A percentile compares a stretch with the other conserved stretches of the same genome.
phyloP scores from a whole-genome alignment of 495 filamentous ascomycete species.

The Podospora sp. region DNA sequence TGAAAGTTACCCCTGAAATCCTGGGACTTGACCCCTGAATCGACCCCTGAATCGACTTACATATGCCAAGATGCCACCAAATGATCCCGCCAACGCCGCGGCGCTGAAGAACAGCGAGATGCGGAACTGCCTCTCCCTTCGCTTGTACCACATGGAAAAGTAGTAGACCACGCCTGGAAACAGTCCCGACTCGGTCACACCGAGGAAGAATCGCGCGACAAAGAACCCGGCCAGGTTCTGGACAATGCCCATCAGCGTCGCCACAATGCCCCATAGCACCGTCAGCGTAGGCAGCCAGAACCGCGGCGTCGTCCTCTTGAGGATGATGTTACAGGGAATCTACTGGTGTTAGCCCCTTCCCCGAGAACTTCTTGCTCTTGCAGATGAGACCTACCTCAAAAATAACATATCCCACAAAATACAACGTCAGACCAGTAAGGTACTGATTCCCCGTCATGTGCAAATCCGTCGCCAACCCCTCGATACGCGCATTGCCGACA shows the following conservation, averaged over 20 bases:
- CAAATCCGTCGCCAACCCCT: conserved; percentile 66
- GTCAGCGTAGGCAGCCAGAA: conserved; percentile 56
- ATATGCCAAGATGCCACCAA: conserved; percentile 75
- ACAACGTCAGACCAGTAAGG: conserved; percentile 69
- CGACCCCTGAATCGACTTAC: conserved; percentile 31
- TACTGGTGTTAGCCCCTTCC: conserved; percentile 28
- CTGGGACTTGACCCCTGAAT: too few species aligned
- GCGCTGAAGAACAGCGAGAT: conserved; percentile 77
- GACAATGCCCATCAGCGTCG: conserved; percentile 69
- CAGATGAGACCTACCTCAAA: conserved; percentile 31
- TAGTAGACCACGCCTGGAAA: conserved; percentile 81
- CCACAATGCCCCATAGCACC: conserved; percentile 59
- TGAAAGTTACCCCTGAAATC: not conserved
- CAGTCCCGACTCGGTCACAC: conserved; percentile 58
- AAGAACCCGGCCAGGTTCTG: conserved; percentile 68
- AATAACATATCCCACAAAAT: conserved; percentile 76
- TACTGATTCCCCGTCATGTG: conserved; percentile 74
- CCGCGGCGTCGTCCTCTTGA: conserved; percentile 70
- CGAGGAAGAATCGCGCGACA: conserved; percentile 63
- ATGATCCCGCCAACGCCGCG: conserved; percentile 75
- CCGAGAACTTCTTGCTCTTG: too few species aligned
- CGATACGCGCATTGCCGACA: conserved; percentile 58
- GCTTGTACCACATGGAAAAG: conserved; percentile 83
- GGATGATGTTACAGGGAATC: conserved; percentile 72
- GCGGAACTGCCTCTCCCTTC: conserved; percentile 69